A percentile compares a stretch with the other conserved stretches of the same genome.
Evolutionary conservation across 495 filamentous ascomycete species (phyloP).

Genomic region (Podospora pseudopauciseta): DNA sequence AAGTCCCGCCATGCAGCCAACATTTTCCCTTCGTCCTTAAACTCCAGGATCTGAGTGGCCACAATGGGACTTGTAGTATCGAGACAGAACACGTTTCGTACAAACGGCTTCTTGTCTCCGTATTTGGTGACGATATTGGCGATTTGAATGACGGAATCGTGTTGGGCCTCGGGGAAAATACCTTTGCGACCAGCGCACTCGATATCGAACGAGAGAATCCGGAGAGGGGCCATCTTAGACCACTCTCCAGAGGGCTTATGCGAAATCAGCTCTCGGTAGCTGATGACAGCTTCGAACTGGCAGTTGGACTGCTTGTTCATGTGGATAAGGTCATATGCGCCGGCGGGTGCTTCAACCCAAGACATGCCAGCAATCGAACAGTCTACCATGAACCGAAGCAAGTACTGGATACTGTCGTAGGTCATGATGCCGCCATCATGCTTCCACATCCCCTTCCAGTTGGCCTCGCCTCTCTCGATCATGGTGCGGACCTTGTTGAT

Average conservation of each 20-base stretch:
- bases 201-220: slow-evolving; percentile 95
- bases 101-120: slow-evolving; percentile 91
- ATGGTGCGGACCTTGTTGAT: slow-evolving; percentile 66
- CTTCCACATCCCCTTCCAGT: slow-evolving; percentile 90
- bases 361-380: slow-evolving; percentile 92
- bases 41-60: slow-evolving; percentile 88
- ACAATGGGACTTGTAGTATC: slow-evolving; percentile 89
- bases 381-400: slow-evolving; percentile 97
- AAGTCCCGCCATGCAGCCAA: slow-evolving; percentile 86
- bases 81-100: slow-evolving; percentile 93
- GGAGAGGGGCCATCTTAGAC: slow-evolving; percentile 95
- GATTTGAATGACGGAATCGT: slow-evolving; percentile 97
- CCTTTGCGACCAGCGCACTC: slow-evolving; percentile 97
- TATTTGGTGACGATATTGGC: slow-evolving; percentile 96
- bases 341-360: slow-evolving; percentile 84
- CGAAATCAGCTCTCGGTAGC: slow-evolving; percentile 78
- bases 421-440: slow-evolving; percentile 69
- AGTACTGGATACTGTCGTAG: slow-evolving; percentile 92
- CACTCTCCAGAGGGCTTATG: slow-evolving; percentile 91
- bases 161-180: slow-evolving; percentile 87
- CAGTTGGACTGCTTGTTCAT: slow-evolving; percentile 76
- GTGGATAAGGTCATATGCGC: slow-evolving; percentile 63
- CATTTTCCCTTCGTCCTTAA: slow-evolving; percentile 76
- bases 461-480: slow-evolving; percentile 72
- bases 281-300: slow-evolving; percentile 85